phyloP scores from a whole-genome alignment of 495 filamentous ascomycete genomes.

The Gamarada debralockiae region DNA sequence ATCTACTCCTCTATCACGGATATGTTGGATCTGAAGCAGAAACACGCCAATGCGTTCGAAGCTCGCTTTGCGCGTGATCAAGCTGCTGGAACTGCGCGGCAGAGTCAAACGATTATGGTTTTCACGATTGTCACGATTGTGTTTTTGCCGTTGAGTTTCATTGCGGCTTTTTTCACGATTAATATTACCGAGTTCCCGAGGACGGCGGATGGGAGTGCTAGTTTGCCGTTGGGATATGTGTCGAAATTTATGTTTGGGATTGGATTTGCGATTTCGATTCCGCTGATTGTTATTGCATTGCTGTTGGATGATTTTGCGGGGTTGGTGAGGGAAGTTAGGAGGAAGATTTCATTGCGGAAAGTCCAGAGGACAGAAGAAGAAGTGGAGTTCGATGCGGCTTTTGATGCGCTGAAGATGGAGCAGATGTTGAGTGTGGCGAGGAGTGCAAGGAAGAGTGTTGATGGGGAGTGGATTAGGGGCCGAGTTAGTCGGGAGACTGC shows the following conservation, averaged over 20 bases:
- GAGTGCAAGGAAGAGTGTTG: conserved; percentile 20
- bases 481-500: conserved; percentile 2
- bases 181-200: conserved; percentile 49
- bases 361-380: neutral
- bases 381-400: neutral
- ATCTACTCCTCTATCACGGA: conserved; percentile 62
- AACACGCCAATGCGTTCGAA: conserved; percentile 69
- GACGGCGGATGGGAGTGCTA: conserved; percentile 22
- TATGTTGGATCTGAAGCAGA: conserved; percentile 60
- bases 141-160: conserved; percentile 58
- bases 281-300: conserved; percentile 56
- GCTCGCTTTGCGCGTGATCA: conserved; percentile 66
- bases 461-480: conserved; percentile 18
- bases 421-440: conserved; percentile 11
- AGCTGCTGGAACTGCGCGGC: conserved; percentile 58
- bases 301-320: conserved; percentile 52
- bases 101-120: conserved; percentile 70
- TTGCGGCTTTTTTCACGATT: conserved; percentile 64
- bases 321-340: conserved; percentile 17
- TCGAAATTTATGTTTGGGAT: conserved; percentile 64
- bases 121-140: conserved; percentile 51
- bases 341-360: neutral
- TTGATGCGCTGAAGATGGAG: conserved; percentile 14
- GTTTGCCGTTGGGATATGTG: conserved; percentile 52
- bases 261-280: conserved; percentile 62